A percentile compares a stretch with the other conserved stretches of the same genome.
Evolutionary conservation across 164 flowering plant genomes (phyloP).

Genomic region (Amborella trichopoda): DNA sequence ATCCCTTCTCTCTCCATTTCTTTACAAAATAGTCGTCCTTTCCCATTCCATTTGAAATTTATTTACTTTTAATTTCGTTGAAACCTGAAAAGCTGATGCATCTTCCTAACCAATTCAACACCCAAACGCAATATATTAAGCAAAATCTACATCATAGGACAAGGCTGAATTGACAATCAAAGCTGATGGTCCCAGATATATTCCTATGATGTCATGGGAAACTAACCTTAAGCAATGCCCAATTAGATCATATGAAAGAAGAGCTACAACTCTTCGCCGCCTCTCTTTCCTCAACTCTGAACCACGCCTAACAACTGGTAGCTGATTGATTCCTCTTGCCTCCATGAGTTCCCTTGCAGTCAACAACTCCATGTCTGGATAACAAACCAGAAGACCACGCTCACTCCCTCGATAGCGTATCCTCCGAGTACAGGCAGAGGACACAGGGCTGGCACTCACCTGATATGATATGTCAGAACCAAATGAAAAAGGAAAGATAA

Average conservation of each 20-base stretch:
- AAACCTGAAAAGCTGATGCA: too few relatives aligned
- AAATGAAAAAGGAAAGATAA: background rate
- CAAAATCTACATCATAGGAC: background rate
- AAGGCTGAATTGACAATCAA: background rate
- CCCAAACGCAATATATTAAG: background rate
- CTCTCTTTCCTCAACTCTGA: constrained; percentile 34
- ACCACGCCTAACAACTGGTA: constrained; percentile 78
- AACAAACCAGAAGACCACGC: constrained; percentile 81
- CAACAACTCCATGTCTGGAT: constrained; percentile 75
- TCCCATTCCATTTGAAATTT: background rate
- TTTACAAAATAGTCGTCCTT: background rate
- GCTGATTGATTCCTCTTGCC: constrained; percentile 87
- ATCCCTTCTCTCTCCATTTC: too few relatives aligned
- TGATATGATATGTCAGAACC: constrained; percentile 13
- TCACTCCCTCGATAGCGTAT: constrained; percentile 64
- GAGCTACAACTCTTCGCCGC: constrained; percentile 48
- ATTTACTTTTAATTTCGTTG: background rate
- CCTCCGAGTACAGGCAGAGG: constrained; percentile 67
- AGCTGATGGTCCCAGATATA: background rate
- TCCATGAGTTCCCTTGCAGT: constrained; percentile 91
- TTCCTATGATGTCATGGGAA: background rate
- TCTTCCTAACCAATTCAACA: background rate
- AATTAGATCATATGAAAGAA: constrained; percentile 76
- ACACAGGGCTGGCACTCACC: constrained; percentile 56
- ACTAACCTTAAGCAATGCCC: constrained; percentile 59